Conservation (phyloP, 2,329 filamentous ascomycete genomes). For the Trichoderma afroharzianum region DNA sequence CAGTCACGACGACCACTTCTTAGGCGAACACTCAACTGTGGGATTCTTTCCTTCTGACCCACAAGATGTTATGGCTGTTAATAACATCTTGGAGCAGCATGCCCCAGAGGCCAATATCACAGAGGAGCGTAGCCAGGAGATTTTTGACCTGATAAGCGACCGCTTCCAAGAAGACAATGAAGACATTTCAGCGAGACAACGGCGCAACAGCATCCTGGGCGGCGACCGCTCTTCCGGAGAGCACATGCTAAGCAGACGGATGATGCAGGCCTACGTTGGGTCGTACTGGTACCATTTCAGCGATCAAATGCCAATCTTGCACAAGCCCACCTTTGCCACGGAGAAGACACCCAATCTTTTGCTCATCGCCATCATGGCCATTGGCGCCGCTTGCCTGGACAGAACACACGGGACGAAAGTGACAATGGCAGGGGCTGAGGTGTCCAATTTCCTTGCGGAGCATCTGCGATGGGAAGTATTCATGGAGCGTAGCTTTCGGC, state of each 20-base stretch:
- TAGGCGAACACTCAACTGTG: conserved; percentile 45
- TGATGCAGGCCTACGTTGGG: conserved; percentile 93
- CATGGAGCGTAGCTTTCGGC: conserved; percentile 82
- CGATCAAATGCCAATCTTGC: conserved; percentile 88
- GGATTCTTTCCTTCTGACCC: conserved; percentile 58
- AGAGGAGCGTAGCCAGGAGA: conserved; percentile 78
- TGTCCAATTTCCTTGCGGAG: conserved; percentile 88
- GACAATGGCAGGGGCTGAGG: conserved; percentile 71
- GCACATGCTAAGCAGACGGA: conserved; percentile 75
- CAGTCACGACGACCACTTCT: conserved; percentile 42
- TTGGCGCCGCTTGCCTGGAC: conserved; percentile 86
- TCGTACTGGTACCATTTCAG: conserved; percentile 97
- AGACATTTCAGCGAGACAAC: conserved; percentile 67
- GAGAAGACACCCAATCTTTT: conserved; percentile 82
- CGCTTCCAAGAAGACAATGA: conserved; percentile 74
- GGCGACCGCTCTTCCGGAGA: conserved; percentile 66
- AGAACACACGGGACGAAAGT: conserved; percentile 71
- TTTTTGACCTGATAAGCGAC: conserved; percentile 76
- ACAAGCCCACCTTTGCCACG: conserved; percentile 88
- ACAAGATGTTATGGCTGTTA: conserved; percentile 86
- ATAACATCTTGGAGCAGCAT: conserved; percentile 75
- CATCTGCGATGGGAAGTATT: conserved; percentile 96
- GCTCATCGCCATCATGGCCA: conserved; percentile 83
- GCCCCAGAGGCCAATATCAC: conserved; percentile 78
- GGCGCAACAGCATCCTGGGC: conserved; percentile 72